Evolutionary conservation across 805 yeast genomes (phyloP).

Genomic region (Candida takata): DNA sequence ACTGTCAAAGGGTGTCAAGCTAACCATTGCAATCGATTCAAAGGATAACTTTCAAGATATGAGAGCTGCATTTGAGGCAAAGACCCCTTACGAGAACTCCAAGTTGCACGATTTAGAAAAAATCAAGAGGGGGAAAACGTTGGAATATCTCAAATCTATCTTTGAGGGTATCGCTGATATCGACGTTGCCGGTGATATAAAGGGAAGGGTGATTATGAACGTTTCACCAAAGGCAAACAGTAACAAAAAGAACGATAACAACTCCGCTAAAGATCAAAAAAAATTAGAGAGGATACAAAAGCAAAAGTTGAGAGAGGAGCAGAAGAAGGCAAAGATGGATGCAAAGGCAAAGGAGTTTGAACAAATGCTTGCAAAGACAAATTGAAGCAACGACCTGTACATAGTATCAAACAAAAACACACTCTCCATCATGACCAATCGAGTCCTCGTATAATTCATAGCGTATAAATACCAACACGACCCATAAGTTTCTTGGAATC

Average conservation of each 20-base stretch:
- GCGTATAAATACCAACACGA: slow-evolving; percentile 20
- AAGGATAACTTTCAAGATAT: slow-evolving; percentile 23
- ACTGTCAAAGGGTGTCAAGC: slow-evolving; percentile 35
- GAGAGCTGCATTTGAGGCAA: slow-evolving; percentile 12
- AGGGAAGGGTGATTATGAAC: slow-evolving; percentile 20
- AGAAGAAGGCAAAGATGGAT: slow-evolving; percentile 17
- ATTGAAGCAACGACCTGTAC: slow-evolving; percentile 1
- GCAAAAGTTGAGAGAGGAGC: slow-evolving; percentile 19
- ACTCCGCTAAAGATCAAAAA: slow-evolving; percentile 10
- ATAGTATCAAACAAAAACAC: slow-evolving; percentile 2
- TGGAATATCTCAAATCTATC: slow-evolving; percentile 24
- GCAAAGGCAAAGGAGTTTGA: slow-evolving; percentile 13
- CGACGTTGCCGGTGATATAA: slow-evolving; percentile 25
- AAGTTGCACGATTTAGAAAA: slow-evolving; percentile 27
- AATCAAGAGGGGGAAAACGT: slow-evolving; percentile 27
- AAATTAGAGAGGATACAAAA: slow-evolving; percentile 19
- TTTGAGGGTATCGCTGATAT: slow-evolving; percentile 23
- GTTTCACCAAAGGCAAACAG: slow-evolving; percentile 21
- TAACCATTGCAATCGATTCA: slow-evolving; percentile 33
- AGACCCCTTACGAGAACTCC: slow-evolving; percentile 8
- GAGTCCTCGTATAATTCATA: neutral
- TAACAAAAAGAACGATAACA: slow-evolving; percentile 15
- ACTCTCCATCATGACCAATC: too few relatives aligned
- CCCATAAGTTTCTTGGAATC: slow-evolving; percentile 27
- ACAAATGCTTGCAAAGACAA: slow-evolving; percentile 5